Base-by-base conservation (phyloP, 2,329 filamentous ascomycete genomes). In the Cladosporium velox region DNA sequence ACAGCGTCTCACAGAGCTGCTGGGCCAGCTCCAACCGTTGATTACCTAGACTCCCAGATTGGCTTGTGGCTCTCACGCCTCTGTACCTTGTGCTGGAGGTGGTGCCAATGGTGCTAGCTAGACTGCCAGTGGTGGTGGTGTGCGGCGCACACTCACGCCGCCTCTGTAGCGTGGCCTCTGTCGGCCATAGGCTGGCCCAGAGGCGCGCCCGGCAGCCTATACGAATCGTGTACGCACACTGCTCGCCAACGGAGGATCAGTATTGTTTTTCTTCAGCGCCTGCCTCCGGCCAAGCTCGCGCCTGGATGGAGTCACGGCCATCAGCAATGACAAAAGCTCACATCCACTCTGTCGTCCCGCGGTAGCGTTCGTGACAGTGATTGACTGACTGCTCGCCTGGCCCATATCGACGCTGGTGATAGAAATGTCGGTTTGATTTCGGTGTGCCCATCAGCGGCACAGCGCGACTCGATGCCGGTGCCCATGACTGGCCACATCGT, bases 161-260 rank as follows among this genome's bases (percentile, higher is more conserved):
- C 15, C 35, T 44, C 41, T 47, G 10, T 47, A 47, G 34, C 21
- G 38, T 38, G 44, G 59, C 47, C 59, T 28, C 21, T 62, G 62
- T 28, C 44, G 32, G 57, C 49, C 57, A 65, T 66, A 55, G 65
- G 65, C 65, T 63, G 59, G 18, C 34, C 35, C 21, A 61, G 59
- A 67, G 65, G 62, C 62, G 65, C 54, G 55, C 58, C 51, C 38
- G 49, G 60, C 67, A 67, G 62, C 62, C 65, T 66, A 67, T 64
- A 63, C 65, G 55, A 38, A 35, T 32, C 30, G 38, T 35, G 60
- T 47, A 21, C 44, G 49, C 44, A 59, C 26, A 18, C 52, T 34
- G 52, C 26, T 32, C 30, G 32, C 52, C 52, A n/a, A 30, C 49
- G 51, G 21, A 58, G 65, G 47, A 61, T 61, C 38, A 44, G 6